phyloP scores from a whole-genome alignment of 179 eudicot species.

The Dionaea muscipula region DNA sequence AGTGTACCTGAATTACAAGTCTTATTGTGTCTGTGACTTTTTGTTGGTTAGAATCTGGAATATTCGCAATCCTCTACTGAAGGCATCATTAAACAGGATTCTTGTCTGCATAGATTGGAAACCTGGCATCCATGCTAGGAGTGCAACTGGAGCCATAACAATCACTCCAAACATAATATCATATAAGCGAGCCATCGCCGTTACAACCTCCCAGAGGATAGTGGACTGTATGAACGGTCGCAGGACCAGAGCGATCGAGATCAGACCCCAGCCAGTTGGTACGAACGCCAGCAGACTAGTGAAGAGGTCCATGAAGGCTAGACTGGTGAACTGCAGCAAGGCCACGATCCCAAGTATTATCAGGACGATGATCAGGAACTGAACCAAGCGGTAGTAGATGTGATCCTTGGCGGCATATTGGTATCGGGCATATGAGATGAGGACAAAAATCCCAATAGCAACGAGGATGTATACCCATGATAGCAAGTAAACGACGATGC shows the following conservation, averaged over 20 bases:
- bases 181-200: conserved; percentile 68
- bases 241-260: conserved; percentile 57
- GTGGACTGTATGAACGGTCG: conserved; percentile 42
- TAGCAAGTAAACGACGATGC: conserved; percentile 58
- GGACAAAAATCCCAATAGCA: conserved; percentile 34
- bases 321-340: conserved; percentile 43
- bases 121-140: conserved; percentile 81
- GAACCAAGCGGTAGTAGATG: conserved; percentile 72
- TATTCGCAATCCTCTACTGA: conserved; percentile 71
- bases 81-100: conserved; percentile 77
- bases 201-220: conserved; percentile 44
- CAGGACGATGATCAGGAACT: conserved; percentile 49
- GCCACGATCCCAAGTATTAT: conserved; percentile 40
- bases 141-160: conserved; percentile 65
- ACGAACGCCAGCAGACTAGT: conserved; percentile 70
- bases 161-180: conserved; percentile 73
- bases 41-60: conserved; percentile 59
- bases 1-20: neutral
- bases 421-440: conserved; percentile 48
- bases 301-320: conserved; percentile 46
- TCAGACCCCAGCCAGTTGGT: conserved; percentile 82
- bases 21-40: conserved; percentile 24
- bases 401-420: conserved; percentile 64
- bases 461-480: conserved; percentile 70
- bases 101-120: conserved; percentile 93